phyloP scores from a whole-genome alignment of 805 yeast genomes.

The Kodamaea fukazawae region DNA sequence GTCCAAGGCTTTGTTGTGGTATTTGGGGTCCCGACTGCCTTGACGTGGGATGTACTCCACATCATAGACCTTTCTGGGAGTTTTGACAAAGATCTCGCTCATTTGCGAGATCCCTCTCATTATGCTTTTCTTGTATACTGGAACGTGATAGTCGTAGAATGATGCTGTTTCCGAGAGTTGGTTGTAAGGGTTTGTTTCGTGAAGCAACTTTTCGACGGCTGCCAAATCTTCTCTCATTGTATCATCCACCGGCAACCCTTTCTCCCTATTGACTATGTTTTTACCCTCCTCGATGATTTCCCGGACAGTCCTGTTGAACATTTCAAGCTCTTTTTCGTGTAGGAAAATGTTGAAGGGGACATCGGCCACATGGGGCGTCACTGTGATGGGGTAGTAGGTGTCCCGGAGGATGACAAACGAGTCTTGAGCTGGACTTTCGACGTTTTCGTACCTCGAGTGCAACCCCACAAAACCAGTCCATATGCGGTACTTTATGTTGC shows the following conservation, averaged over 20 bases:
- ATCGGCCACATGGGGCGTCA: constrained; percentile 14
- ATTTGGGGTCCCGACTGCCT: constrained; percentile 1
- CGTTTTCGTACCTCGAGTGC: constrained; percentile 28
- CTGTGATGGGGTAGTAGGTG: constrained; percentile 21
- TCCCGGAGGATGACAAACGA: constrained; percentile 41
- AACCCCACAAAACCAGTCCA: constrained; percentile 39
- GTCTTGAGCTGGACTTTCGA: constrained; percentile 36
- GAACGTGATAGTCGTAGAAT: too few species aligned
- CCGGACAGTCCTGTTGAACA: not conserved
- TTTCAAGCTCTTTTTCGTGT: not conserved
- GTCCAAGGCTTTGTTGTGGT: not conserved
- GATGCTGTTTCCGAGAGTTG: too few species aligned
- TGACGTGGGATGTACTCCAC: constrained; percentile 25
- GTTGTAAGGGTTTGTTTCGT: too few species aligned
- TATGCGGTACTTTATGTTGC: constrained; percentile 32
- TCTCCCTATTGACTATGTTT: too few species aligned
- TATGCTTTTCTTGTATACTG: not conserved
- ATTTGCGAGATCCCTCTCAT: constrained; percentile 1
- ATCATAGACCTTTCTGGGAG: constrained; percentile 7
- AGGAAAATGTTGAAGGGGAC: not conserved
- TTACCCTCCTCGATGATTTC: constrained; percentile 5
- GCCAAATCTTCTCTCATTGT: too few species aligned
- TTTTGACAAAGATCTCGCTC: constrained; percentile 8
- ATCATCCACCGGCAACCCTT: too few species aligned
- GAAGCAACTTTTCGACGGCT: too few species aligned